Evolutionary conservation across 2,329 filamentous ascomycete species (phyloP).

Genomic region (Tolypocladium capitatum): DNA sequence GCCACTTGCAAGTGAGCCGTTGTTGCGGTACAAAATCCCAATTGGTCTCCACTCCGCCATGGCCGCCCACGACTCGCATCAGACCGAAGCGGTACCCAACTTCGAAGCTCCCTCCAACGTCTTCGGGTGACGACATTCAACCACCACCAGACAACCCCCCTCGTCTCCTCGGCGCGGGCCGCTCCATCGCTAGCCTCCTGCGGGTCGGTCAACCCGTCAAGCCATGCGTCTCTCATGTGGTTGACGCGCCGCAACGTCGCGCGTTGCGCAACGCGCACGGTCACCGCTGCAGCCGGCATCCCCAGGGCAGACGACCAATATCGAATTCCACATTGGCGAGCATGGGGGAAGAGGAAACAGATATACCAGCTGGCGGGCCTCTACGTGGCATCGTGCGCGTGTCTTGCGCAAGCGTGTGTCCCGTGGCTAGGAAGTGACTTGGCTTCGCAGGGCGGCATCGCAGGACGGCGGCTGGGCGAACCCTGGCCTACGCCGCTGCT

Average conservation of each 20-base stretch:
- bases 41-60: background rate
- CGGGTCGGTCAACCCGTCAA: background rate
- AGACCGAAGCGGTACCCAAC: background rate
- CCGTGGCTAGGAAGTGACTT: background rate
- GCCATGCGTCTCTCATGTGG: background rate
- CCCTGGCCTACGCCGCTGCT: background rate
- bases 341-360: background rate
- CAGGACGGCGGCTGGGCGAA: background rate
- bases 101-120: background rate
- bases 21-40: no score
- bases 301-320: background rate
- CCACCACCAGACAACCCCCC: background rate
- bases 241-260: background rate
- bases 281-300: background rate
- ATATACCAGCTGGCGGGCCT: background rate
- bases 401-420: background rate
- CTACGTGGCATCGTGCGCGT: background rate
- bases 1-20: background rate
- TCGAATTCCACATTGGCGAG: background rate
- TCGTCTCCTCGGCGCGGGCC: background rate
- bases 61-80: background rate
- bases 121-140: background rate
- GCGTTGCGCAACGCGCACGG: background rate
- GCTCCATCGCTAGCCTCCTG: background rate
- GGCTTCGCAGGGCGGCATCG: background rate